Conservation (phyloP, 2,329 filamentous ascomycete species). For the Ceratocystis alfenasii region DNA sequence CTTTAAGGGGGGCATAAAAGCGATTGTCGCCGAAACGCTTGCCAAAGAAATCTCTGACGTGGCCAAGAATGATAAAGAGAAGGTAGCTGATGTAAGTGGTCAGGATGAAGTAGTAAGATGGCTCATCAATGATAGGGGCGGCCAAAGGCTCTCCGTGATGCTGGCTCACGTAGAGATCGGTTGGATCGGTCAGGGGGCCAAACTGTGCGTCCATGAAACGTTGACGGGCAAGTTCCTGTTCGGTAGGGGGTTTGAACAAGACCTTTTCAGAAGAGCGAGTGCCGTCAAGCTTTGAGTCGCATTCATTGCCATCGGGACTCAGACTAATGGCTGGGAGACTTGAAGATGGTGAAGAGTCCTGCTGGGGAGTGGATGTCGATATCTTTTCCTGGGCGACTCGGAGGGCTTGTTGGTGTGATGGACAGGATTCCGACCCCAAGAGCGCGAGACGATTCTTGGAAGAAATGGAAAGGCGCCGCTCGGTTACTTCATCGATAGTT, state of each 20-base stretch:
- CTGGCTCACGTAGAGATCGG: constrained; percentile 79
- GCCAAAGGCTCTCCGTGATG: constrained; percentile 71
- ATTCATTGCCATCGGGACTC: constrained; percentile 15
- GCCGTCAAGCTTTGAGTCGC: constrained; percentile 9
- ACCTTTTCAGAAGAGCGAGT: constrained; percentile 45
- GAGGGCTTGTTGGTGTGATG: constrained; percentile 12
- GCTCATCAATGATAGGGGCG: constrained; percentile 82
- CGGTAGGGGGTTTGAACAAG: constrained; percentile 76
- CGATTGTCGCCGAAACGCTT: constrained; percentile 83
- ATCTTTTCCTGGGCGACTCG: constrained; percentile 10
- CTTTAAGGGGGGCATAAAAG: constrained; percentile 67
- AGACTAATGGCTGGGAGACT: constrained; percentile 21
- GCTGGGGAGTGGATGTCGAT: constrained; percentile 11
- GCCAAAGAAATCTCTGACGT: constrained; percentile 94
- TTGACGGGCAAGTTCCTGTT: constrained; percentile 65
- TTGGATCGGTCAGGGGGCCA: constrained; percentile 66
- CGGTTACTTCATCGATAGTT: constrained; percentile 12
- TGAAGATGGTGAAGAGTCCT: constrained; percentile 17
- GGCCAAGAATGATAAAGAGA: constrained; percentile 86
- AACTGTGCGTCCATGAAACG: constrained; percentile 81
- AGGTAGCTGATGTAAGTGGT: constrained; percentile 98
- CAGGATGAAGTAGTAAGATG: constrained; percentile 90
- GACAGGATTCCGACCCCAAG: constrained; percentile 12
- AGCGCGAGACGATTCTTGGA: constrained; percentile 14
- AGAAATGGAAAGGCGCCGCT: constrained; percentile 15